phyloP scores from a whole-genome alignment of 2,329 filamentous ascomycete species.

The Monilinia fructicola region DNA sequence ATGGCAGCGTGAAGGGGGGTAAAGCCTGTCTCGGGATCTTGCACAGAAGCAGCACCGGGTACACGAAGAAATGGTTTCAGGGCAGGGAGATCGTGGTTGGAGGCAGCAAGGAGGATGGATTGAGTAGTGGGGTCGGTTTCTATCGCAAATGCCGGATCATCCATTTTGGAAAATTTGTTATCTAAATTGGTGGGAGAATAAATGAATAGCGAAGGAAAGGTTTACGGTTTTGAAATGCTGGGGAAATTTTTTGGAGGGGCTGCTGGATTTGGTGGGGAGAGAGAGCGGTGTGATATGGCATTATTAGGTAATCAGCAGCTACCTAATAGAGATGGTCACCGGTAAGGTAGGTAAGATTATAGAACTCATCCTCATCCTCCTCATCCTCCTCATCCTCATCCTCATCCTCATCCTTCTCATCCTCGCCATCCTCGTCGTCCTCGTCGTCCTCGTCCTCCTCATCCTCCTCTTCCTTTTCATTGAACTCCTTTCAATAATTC shows the following conservation, averaged over 20 bases:
- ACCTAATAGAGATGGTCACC: too few relatives aligned
- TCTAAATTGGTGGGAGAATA: neutral
- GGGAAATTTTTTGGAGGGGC: conserved; percentile 15
- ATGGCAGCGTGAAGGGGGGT: conserved; percentile 90
- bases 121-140: conserved; percentile 44
- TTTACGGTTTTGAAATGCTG: neutral
- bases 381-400: too few relatives aligned
- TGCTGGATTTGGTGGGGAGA: conserved; percentile 1
- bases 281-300: neutral
- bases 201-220: neutral
- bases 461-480: too few relatives aligned
- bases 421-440: too few relatives aligned
- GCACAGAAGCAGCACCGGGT: conserved; percentile 64
- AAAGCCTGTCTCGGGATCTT: conserved; percentile 81
- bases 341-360: too few relatives aligned
- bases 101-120: conserved; percentile 64
- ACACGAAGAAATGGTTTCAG: conserved; percentile 40
- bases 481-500: too few relatives aligned
- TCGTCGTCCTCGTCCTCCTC: too few relatives aligned
- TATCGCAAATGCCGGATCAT: conserved; percentile 35
- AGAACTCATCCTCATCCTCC: too few relatives aligned
- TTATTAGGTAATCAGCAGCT: too few relatives aligned
- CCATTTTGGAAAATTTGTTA: conserved; percentile 29
- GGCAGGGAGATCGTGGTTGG: conserved; percentile 53
- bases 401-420: too few relatives aligned